phyloP scores from a whole-genome alignment of 768 basidiomycete genomes.

The Xerocomus brunneocitrinus region DNA sequence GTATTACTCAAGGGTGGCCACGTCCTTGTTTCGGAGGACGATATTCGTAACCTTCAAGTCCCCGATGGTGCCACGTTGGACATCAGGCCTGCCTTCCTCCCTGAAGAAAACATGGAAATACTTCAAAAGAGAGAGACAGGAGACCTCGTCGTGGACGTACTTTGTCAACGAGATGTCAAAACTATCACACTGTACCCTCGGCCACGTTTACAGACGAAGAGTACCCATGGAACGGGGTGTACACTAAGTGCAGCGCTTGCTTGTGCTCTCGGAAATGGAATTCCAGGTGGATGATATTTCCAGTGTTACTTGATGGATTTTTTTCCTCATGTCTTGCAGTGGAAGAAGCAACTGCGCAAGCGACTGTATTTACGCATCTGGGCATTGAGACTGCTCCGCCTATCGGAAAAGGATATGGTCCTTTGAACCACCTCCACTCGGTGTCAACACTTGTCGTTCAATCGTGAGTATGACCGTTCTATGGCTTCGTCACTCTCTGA shows the following conservation, averaged over 20 bases:
- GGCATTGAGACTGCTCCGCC: conserved; percentile 66
- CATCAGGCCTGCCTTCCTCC: conserved; percentile 42
- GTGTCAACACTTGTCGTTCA: conserved; percentile 46
- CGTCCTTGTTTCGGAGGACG: conserved; percentile 40
- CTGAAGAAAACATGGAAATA: conserved; percentile 61
- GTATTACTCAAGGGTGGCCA: conserved; percentile 90
- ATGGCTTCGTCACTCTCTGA: background rate
- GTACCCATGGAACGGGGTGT: conserved; percentile 91
- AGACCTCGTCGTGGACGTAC: conserved; percentile 59
- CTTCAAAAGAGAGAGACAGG: conserved; percentile 31
- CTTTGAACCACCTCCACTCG: conserved; percentile 81
- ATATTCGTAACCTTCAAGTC: conserved; percentile 36
- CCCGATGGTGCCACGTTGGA: conserved; percentile 29
- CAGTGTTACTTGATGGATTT: background rate
- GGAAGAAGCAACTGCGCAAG: conserved; percentile 52
- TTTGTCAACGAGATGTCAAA: conserved; percentile 38
- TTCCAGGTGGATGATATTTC: conserved; percentile 32
- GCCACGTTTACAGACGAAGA: conserved; percentile 59
- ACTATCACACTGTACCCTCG: conserved; percentile 50
- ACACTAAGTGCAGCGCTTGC: conserved; percentile 84
- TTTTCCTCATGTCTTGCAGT: conserved; percentile 34
- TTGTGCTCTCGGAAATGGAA: conserved; percentile 52
- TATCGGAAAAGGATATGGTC: conserved; percentile 75
- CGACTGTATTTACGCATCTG: conserved; percentile 65
- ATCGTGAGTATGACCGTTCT: conserved; percentile 40